These are phyloP conservation scores for Iris pallida DNA, from an alignment of 116 monocot genomes.

Conservation along the genomic window DNA sequence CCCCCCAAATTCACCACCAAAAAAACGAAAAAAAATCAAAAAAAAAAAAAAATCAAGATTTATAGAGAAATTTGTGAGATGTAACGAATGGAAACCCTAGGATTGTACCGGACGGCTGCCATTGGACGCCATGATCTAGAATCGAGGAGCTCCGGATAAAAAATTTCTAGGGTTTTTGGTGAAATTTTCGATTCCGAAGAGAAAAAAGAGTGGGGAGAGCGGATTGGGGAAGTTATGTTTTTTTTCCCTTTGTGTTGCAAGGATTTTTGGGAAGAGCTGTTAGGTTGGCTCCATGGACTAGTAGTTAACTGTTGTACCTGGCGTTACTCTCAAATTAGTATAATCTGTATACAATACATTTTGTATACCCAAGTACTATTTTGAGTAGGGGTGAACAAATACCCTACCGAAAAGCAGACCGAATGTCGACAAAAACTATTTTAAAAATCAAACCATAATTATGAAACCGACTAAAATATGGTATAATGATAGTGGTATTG, in stretches of 20 bases:
- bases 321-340: neutral
- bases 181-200: neutral
- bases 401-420: too few species aligned
- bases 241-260: too few species aligned
- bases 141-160: neutral
- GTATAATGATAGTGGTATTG: too few species aligned
- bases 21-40: neutral
- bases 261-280: neutral
- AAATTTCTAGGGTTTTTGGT: conserved; percentile 13
- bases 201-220: neutral
- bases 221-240: too few species aligned
- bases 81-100: neutral
- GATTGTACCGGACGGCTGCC: conserved; percentile 34
- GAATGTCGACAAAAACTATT: too few species aligned
- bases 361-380: too few species aligned
- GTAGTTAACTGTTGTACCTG: neutral
- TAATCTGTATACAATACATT: too few species aligned
- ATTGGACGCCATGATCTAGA: conserved; percentile 43
- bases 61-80: neutral
- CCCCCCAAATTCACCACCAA: conserved; percentile 1
- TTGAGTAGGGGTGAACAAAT: too few species aligned
- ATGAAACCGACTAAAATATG: too few species aligned
- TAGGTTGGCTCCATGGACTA: neutral
- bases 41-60: neutral
- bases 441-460: too few species aligned